phyloP scores from a whole-genome alignment of 495 filamentous ascomycete species.

The Hypomontagnella submonticulosa region DNA sequence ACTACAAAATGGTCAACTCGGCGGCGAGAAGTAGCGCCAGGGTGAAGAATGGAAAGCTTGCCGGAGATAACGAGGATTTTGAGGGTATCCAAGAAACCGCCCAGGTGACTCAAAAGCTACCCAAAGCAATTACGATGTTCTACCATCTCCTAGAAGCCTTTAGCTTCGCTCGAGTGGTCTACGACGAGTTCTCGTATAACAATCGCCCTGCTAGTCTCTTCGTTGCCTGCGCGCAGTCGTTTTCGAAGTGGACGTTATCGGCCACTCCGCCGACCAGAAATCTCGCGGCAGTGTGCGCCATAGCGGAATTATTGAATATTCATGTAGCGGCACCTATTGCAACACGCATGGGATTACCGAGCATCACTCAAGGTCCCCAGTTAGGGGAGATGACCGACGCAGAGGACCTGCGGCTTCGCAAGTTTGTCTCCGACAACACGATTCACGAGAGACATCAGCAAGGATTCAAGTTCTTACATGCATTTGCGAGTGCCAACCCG shows the following conservation, averaged over 20 bases:
- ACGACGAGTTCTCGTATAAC: constrained; percentile 76
- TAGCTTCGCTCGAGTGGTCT: constrained; percentile 69
- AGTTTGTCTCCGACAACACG: constrained; percentile 44
- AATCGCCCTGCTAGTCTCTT: constrained; percentile 51
- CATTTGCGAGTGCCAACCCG: constrained; percentile 50
- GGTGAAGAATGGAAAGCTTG: not conserved
- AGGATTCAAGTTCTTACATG: constrained; percentile 44
- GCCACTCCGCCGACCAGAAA: constrained; percentile 70
- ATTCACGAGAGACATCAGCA: constrained; percentile 48
- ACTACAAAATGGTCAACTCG: no score
- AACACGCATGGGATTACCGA: constrained; percentile 49
- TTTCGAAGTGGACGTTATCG: constrained; percentile 73
- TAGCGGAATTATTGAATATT: constrained; percentile 65
- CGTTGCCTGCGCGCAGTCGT: constrained; percentile 54
- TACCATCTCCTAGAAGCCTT: constrained; percentile 65
- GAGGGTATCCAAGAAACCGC: not conserved
- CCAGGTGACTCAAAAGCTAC: not conserved
- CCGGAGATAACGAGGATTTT: not conserved
- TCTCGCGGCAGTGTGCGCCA: constrained; percentile 68
- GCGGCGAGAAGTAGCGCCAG: not conserved
- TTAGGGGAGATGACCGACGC: constrained; percentile 45
- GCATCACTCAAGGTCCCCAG: constrained; percentile 45
- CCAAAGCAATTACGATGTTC: not conserved
- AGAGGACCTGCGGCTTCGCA: constrained; percentile 46
- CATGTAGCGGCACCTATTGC: constrained; percentile 55